Percentiles rank a stretch among this genome's conserved stretches.
These are phyloP conservation scores for Colletotrichum graminicola DNA, from an alignment of 2,329 filamentous ascomycete species.

Conservation along the genomic window DNA sequence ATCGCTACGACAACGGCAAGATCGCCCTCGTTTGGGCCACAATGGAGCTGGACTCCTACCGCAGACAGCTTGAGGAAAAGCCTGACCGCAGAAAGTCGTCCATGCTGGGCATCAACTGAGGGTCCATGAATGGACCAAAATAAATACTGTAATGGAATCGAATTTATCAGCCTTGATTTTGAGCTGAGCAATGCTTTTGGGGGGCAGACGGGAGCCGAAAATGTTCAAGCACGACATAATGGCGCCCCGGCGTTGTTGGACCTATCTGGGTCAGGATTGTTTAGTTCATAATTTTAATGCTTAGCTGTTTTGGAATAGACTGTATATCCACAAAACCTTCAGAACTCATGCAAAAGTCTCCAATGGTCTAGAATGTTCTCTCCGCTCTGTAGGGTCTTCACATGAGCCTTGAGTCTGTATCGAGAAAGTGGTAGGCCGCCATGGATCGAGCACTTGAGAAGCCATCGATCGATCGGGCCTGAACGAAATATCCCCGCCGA, in stretches of 20 bases:
- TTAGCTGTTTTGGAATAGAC: neutral
- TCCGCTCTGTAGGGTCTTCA: too few species aligned
- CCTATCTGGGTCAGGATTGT: neutral
- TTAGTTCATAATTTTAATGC: neutral
- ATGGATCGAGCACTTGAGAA: too few species aligned
- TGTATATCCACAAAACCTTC: too few species aligned
- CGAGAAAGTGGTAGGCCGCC: too few species aligned
- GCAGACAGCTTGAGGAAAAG: conserved; percentile 36
- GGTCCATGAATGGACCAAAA: accelerated
- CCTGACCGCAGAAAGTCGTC: conserved; percentile 27
- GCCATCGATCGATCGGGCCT: too few species aligned
- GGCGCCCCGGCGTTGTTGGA: conserved; percentile 5
- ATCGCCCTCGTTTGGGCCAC: conserved; percentile 52
- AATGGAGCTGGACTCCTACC: conserved; percentile 49
- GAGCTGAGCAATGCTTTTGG: neutral
- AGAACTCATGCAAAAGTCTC: neutral
- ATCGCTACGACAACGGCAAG: conserved; percentile 50
- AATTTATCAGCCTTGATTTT: neutral
- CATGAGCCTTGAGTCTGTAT: too few species aligned
- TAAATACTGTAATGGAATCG: neutral
- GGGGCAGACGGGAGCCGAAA: neutral
- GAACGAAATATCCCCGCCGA: too few species aligned
- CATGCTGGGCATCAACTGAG: conserved; percentile 35
- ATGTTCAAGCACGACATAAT: neutral
- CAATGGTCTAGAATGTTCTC: neutral